These are phyloP conservation scores for Inosperma sp. DNA, from an alignment of 768 basidiomycete genomes.

Conservation along the genomic window DNA sequence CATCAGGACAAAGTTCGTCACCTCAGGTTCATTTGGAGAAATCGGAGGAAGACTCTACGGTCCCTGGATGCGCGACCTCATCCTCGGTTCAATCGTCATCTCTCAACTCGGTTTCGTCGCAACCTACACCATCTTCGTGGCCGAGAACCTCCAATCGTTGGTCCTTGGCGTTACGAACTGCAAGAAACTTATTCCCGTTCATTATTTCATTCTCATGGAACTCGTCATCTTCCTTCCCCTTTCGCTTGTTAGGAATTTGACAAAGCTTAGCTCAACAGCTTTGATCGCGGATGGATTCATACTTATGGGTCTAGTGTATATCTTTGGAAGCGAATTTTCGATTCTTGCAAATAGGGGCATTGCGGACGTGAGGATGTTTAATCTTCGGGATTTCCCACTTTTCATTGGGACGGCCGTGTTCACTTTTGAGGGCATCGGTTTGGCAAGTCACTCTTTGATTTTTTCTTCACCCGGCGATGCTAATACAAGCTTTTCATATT, in stretches of 20 bases:
- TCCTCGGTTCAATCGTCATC: conserved; percentile 80
- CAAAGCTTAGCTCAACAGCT: conserved; percentile 88
- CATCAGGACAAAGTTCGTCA: conserved; percentile 79
- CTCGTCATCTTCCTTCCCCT: conserved; percentile 85
- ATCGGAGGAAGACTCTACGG: conserved; percentile 93
- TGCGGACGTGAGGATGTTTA: conserved; percentile 82
- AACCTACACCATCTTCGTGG: conserved; percentile 95
- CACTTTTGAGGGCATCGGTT: conserved; percentile 95
- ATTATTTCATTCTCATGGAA: conserved; percentile 81
- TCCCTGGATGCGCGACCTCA: conserved; percentile 85
- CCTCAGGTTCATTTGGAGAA: conserved; percentile 93
- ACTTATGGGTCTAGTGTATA: conserved; percentile 79
- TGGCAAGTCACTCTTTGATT: conserved; percentile 61
- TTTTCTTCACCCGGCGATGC: background rate
- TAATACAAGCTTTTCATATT: too few species aligned
- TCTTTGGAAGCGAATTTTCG: conserved; percentile 78
- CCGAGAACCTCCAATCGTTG: conserved; percentile 87
- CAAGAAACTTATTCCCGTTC: conserved; percentile 56
- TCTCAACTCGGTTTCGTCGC: conserved; percentile 88
- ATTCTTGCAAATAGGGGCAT: conserved; percentile 66
- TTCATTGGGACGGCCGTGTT: conserved; percentile 98
- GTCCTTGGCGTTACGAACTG: conserved; percentile 78
- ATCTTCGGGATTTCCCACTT: conserved; percentile 82
- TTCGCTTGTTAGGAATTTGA: conserved; percentile 87
- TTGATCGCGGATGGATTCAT: conserved; percentile 95